phyloP scores from a whole-genome alignment of 2,329 filamentous ascomycete genomes.

The Nakataea oryzae region DNA sequence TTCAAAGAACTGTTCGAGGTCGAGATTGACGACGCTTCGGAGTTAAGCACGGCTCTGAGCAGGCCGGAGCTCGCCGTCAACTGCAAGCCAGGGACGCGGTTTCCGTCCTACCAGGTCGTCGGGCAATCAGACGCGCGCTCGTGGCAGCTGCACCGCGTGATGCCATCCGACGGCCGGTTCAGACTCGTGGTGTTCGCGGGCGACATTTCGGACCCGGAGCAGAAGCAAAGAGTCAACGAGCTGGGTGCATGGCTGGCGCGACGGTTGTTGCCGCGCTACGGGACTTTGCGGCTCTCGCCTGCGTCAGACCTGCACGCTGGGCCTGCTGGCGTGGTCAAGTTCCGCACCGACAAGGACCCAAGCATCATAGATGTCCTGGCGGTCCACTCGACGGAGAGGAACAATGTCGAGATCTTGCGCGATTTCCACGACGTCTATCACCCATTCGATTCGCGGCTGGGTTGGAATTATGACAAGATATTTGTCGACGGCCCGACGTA shows the following conservation, averaged over 20 bases:
- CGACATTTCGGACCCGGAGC: slow-evolving; percentile 31
- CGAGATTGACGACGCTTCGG: neutral
- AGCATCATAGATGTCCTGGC: slow-evolving; percentile 48
- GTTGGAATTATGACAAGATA: slow-evolving; percentile 47
- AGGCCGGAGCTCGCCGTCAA: slow-evolving; percentile 31
- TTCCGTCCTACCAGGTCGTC: slow-evolving; percentile 47
- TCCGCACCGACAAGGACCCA: slow-evolving; percentile 25
- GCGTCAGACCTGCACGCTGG: slow-evolving; percentile 10
- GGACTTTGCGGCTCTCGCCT: slow-evolving; percentile 19
- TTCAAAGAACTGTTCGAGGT: slow-evolving; percentile 2
- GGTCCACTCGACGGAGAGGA: slow-evolving; percentile 43
- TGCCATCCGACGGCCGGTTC: slow-evolving; percentile 48
- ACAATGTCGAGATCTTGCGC: slow-evolving; percentile 32
- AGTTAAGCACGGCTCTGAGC: slow-evolving; percentile 12
- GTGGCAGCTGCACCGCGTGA: slow-evolving; percentile 46
- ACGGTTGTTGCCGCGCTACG: slow-evolving; percentile 30
- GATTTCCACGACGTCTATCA: slow-evolving; percentile 39
- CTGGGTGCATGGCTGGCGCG: slow-evolving; percentile 34
- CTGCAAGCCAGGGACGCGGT: slow-evolving; percentile 42
- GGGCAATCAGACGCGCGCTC: slow-evolving; percentile 45
- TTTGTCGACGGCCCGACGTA: slow-evolving; percentile 44
- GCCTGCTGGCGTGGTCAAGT: slow-evolving; percentile 5
- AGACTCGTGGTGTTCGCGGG: slow-evolving; percentile 53
- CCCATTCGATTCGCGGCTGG: slow-evolving; percentile 31
- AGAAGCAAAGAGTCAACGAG: slow-evolving; percentile 30